phyloP scores from a whole-genome alignment of 768 basidiomycete species.

The Xerocomellus dryophilus region DNA sequence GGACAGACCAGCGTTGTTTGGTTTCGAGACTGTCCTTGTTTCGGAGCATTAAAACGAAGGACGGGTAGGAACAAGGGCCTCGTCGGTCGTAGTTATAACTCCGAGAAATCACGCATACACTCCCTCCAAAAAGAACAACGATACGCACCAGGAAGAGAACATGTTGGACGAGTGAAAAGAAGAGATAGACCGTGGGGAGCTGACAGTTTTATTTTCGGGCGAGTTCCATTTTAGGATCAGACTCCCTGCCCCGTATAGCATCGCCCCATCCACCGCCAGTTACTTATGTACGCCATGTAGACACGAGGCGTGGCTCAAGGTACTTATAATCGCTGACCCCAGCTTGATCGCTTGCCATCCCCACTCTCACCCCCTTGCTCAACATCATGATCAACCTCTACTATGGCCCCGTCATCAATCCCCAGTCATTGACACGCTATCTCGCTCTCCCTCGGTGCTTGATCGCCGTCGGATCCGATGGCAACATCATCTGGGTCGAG shows the following conservation, averaged over 20 bases:
- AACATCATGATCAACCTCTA: constrained; percentile 38
- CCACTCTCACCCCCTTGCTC: not conserved
- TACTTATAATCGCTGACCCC: not conserved
- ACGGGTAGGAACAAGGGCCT: constrained; percentile 58
- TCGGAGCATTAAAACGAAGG: constrained; percentile 85
- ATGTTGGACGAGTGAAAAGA: too few species aligned
- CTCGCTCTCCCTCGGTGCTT: constrained; percentile 51
- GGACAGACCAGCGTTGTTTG: constrained; percentile 46
- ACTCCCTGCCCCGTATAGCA: too few species aligned
- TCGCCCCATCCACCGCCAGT: too few species aligned
- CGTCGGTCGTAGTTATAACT: constrained; percentile 86
- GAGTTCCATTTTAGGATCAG: too few species aligned
- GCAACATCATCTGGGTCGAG: constrained; percentile 69
- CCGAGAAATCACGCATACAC: constrained; percentile 42
- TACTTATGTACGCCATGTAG: too few species aligned
- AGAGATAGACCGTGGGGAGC: too few species aligned
- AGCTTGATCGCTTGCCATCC: not conserved
- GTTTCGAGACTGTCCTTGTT: constrained; percentile 59
- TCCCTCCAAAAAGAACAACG: too few species aligned
- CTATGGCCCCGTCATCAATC: constrained; percentile 60
- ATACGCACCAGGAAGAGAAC: too few species aligned
- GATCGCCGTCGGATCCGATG: constrained; percentile 47
- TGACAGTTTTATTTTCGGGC: too few species aligned
- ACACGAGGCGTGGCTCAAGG: not conserved
- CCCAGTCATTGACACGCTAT: constrained; percentile 41